Percentiles rank a stretch among this genome's conserved stretches.
These are phyloP conservation scores for Peronospora tabacina DNA, from an alignment of 352 stramenopile species.

Conservation along the genomic window DNA sequence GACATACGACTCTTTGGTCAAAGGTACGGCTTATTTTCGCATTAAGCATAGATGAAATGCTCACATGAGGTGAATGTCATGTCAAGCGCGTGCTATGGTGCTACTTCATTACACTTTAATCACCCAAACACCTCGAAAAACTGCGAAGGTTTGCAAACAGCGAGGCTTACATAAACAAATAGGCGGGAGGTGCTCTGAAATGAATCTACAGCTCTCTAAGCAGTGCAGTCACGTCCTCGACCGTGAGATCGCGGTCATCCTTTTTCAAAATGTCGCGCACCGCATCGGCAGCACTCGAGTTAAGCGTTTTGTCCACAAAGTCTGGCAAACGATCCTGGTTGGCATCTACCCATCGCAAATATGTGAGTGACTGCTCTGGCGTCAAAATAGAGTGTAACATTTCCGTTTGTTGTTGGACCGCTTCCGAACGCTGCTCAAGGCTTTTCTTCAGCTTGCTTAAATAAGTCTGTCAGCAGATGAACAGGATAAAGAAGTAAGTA, in stretches of 20 bases:
- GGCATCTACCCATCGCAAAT: slow-evolving; percentile 73
- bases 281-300: slow-evolving; percentile 46
- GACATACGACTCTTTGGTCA: no score
- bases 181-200: neutral
- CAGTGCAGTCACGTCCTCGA: slow-evolving; percentile 78
- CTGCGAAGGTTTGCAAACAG: slow-evolving; percentile 2
- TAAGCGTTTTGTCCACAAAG: slow-evolving; percentile 58
- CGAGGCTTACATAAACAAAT: slow-evolving; percentile 10
- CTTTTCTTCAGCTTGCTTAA: slow-evolving; percentile 84
- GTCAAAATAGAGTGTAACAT: slow-evolving; percentile 82
- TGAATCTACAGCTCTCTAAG: slow-evolving; percentile 48
- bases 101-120: no score
- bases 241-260: slow-evolving; percentile 76
- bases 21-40: no score
- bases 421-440: slow-evolving; percentile 67
- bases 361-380: slow-evolving; percentile 77
- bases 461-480: slow-evolving; percentile 53
- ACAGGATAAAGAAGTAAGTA: neutral
- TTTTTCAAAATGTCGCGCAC: slow-evolving; percentile 78
- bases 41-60: no score
- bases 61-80: no score
- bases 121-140: no score
- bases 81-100: no score
- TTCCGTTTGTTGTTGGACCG: slow-evolving; percentile 72
- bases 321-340: slow-evolving; percentile 63